Evolutionary conservation across 1,284 basidiomycete species (phyloP).

Genomic region (Puccinia horiana): DNA sequence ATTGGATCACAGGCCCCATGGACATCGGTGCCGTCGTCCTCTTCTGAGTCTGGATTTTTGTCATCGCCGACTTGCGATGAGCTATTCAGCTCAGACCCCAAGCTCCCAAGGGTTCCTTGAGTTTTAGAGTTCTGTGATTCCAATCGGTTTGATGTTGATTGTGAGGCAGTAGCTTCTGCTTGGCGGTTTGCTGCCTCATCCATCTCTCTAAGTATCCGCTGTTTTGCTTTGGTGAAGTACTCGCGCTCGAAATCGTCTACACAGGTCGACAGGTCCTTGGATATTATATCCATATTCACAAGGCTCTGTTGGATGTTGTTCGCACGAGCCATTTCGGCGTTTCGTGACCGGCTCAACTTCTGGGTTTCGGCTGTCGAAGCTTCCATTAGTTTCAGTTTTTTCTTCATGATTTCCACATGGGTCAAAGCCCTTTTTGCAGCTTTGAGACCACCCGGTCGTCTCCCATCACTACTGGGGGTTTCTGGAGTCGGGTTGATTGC

Average conservation of each 20-base stretch:
- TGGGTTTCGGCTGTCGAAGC: not conserved
- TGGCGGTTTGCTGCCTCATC: no score
- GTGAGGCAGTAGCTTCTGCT: no score
- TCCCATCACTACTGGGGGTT: not conserved
- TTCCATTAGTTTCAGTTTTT: slow-evolving; percentile 15
- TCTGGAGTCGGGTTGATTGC: not conserved
- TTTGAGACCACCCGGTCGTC: not conserved
- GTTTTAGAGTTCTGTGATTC: no score
- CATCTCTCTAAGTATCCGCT: not conserved
- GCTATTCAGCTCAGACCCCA: no score
- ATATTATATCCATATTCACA: slow-evolving; percentile 8
- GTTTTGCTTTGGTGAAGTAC: not conserved
- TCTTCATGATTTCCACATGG: not conserved
- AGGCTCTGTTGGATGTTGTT: not conserved
- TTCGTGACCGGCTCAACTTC: not conserved
- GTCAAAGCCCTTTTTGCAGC: slow-evolving; percentile 9
- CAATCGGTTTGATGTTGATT: no score
- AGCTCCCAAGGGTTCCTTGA: no score
- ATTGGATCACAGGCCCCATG: no score
- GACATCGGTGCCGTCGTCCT: no score
- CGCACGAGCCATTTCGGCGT: not conserved
- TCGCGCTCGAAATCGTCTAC: not conserved
- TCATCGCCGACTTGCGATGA: no score
- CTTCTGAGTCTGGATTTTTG: no score
- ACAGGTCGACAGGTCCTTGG: not conserved